Evolutionary conservation across 352 stramenopile species (phyloP).

Genomic region (Phytophthora cryptogea): DNA sequence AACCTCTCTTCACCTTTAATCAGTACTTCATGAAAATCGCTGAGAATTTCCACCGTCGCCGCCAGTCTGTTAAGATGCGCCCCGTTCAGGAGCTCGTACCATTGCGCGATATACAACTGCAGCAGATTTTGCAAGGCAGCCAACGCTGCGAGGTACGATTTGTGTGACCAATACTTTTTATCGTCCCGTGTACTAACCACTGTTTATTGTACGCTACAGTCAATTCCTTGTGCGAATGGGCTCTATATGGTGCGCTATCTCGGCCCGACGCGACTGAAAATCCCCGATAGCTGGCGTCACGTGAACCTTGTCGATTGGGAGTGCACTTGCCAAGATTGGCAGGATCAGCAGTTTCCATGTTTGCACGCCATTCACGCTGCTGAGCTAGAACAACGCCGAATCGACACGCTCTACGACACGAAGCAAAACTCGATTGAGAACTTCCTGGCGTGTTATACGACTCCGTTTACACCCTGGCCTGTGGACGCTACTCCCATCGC

Average conservation of each 20-base stretch:
- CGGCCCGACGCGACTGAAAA: slow-evolving; percentile 52
- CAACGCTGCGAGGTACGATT: slow-evolving; percentile 78
- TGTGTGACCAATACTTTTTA: background rate
- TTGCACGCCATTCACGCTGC: slow-evolving; percentile 77
- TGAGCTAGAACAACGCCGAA: slow-evolving; percentile 70
- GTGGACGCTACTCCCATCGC: slow-evolving; percentile 53
- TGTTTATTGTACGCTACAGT: slow-evolving; percentile 38
- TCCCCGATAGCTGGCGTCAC: slow-evolving; percentile 75
- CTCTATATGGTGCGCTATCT: slow-evolving; percentile 82
- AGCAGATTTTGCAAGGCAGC: slow-evolving; percentile 73
- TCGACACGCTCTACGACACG: slow-evolving; percentile 73
- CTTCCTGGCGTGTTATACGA: slow-evolving; percentile 62
- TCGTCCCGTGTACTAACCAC: slow-evolving; percentile 1
- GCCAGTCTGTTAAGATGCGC: slow-evolving; percentile 55
- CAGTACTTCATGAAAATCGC: slow-evolving; percentile 78
- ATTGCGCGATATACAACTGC: slow-evolving; percentile 60
- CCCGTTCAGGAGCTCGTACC: slow-evolving; percentile 67
- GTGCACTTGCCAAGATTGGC: slow-evolving; percentile 83
- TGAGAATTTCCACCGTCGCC: slow-evolving; percentile 70
- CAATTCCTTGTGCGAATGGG: slow-evolving; percentile 77
- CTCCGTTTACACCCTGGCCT: slow-evolving; percentile 66
- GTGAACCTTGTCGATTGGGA: slow-evolving; percentile 79
- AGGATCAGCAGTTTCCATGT: slow-evolving; percentile 78
- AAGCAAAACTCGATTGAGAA: slow-evolving; percentile 74
- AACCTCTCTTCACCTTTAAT: slow-evolving; percentile 68